phyloP scores from a whole-genome alignment of 2,329 filamentous ascomycete genomes.

The Metarhizium robertsii region DNA sequence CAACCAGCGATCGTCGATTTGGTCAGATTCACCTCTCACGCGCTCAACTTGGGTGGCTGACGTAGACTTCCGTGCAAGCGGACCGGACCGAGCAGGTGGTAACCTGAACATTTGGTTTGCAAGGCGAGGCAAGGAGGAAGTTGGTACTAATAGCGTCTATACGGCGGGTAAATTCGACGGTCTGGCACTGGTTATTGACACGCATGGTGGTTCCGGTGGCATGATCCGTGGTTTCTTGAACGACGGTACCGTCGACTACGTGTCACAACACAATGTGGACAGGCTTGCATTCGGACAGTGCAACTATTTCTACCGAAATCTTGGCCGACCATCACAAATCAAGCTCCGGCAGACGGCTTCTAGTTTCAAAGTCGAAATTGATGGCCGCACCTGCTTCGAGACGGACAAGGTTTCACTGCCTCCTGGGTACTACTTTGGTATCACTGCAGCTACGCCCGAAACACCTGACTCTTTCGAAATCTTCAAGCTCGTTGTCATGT shows the following conservation, averaged over 20 bases:
- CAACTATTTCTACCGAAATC: conserved; percentile 81
- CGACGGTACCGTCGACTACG: conserved; percentile 76
- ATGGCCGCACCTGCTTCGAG: conserved; percentile 74
- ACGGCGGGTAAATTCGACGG: conserved; percentile 81
- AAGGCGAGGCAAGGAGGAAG: conserved; percentile 52
- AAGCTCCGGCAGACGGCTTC: conserved; percentile 57
- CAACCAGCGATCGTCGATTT: conserved; percentile 73
- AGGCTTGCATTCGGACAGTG: conserved; percentile 89
- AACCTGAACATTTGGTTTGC: conserved; percentile 93
- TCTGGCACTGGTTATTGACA: conserved; percentile 78
- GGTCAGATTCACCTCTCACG: conserved; percentile 57
- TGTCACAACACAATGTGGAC: conserved; percentile 66
- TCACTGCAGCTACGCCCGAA: conserved; percentile 82
- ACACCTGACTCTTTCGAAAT: conserved; percentile 91
- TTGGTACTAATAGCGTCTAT: conserved; percentile 73
- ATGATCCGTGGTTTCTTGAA: conserved; percentile 89
- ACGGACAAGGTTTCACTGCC: conserved; percentile 72
- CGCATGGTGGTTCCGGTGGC: conserved; percentile 67
- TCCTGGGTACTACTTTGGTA: conserved; percentile 70
- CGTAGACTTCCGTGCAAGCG: conserved; percentile 79
- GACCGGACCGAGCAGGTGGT: conserved; percentile 74
- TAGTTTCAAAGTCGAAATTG: conserved; percentile 69
- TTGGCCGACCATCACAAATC: conserved; percentile 73
- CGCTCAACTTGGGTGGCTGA: conserved; percentile 71
- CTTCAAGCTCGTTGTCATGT: conserved; percentile 73